phyloP scores from a whole-genome alignment of 2,329 filamentous ascomycete species.

The Metarhizium robertsii region DNA sequence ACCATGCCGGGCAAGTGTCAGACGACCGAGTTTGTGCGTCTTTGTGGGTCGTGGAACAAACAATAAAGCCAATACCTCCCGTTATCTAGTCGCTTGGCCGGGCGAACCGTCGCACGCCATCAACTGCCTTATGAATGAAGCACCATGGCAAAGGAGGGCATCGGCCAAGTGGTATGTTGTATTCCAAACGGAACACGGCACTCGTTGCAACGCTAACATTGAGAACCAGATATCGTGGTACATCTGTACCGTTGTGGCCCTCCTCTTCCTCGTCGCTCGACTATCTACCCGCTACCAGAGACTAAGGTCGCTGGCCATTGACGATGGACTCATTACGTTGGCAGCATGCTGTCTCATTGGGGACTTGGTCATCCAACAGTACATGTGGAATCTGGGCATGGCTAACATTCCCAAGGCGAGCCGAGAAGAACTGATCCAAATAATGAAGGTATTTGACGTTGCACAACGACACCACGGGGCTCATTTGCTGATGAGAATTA shows the following conservation, averaged over 20 bases:
- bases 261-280: neutral
- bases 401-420: slow-evolving; percentile 13
- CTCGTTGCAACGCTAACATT: neutral
- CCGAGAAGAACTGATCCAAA: slow-evolving; percentile 14
- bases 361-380: neutral
- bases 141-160: neutral
- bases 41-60: neutral
- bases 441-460: slow-evolving; percentile 11
- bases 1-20: too few species aligned
- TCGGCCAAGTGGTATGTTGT: neutral
- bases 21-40: neutral
- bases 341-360: neutral
- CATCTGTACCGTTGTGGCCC: neutral
- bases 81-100: too few species aligned
- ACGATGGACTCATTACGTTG: neutral
- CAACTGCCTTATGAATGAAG: neutral
- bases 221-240: neutral
- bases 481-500: neutral
- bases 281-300: neutral
- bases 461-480: neutral
- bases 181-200: neutral
- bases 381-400: slow-evolving; percentile 12
- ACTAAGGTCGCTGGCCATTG: neutral
- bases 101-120: neutral
- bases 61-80: neutral